These are phyloP conservation scores for Flammula alnicola DNA, from an alignment of 1,284 basidiomycete species.

Conservation along the genomic window DNA sequence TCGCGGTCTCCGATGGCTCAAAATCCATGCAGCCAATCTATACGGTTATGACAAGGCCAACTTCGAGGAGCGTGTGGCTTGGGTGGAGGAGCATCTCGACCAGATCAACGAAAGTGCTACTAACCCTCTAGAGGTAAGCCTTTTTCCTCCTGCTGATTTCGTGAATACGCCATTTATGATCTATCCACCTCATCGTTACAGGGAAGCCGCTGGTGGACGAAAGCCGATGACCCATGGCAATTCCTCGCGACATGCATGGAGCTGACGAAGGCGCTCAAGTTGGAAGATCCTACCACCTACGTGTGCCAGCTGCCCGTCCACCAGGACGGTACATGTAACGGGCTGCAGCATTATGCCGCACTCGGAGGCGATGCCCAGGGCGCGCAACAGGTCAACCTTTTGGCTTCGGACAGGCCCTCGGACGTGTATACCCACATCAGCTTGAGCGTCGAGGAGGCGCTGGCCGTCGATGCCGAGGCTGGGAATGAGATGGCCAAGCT, in stretches of 20 bases:
- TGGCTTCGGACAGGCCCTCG: conserved; percentile 84
- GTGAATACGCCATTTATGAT: not conserved
- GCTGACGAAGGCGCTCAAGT: conserved; percentile 77
- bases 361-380: conserved; percentile 92
- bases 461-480: conserved; percentile 49
- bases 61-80: conserved; percentile 89
- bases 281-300: conserved; percentile 74
- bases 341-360: conserved; percentile 98
- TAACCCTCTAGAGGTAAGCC: conserved; percentile 77
- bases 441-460: conserved; percentile 66
- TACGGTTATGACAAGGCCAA: conserved; percentile 95
- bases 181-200: conserved; percentile 25
- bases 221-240: conserved; percentile 98
- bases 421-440: conserved; percentile 99
- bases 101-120: conserved; percentile 87
- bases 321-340: conserved; percentile 99
- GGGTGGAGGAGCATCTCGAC: conserved; percentile 74
- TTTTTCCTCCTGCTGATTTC: not conserved
- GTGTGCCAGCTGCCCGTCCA: conserved; percentile 88
- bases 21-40: conserved; percentile 93
- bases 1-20: conserved; percentile 84
- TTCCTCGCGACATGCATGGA: conserved; percentile 94
- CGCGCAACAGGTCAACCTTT: conserved; percentile 93
- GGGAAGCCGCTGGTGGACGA: conserved; percentile 87
- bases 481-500: conserved; percentile 65